Conservation (phyloP, 2,329 filamentous ascomycete species). For the Xylariaceae sp. region DNA sequence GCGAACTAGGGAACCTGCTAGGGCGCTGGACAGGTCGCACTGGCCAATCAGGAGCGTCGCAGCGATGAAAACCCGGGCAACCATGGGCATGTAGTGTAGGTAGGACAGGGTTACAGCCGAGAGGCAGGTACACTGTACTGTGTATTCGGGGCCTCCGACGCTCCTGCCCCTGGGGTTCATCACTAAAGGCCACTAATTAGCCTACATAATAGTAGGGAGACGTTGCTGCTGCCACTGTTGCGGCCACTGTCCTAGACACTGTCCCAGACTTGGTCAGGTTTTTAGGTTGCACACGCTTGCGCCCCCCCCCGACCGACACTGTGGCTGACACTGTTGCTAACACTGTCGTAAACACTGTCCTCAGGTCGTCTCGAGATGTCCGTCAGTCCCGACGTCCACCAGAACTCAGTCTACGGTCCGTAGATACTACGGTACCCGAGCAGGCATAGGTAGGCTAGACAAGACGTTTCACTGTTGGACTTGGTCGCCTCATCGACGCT, state of each 20-base stretch:
- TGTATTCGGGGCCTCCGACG: not conserved
- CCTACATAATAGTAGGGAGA: not conserved
- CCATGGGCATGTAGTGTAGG: not conserved
- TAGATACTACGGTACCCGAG: not conserved
- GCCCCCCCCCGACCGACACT: not conserved
- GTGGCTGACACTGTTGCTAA: not conserved
- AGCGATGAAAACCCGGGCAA: slow-evolving; percentile 21
- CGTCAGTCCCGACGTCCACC: not conserved
- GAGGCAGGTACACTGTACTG: not conserved
- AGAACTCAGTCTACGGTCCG: not conserved
- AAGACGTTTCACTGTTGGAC: not conserved
- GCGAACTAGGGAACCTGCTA: slow-evolving; percentile 15
- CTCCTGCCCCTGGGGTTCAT: no score
- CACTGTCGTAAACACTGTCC: not conserved
- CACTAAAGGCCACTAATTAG: not conserved
- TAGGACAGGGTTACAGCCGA: not conserved
- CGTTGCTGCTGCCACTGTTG: no score
- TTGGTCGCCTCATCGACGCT: not conserved
- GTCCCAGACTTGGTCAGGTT: not conserved
- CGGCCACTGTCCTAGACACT: not conserved
- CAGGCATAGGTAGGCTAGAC: not conserved
- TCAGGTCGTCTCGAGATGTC: not conserved
- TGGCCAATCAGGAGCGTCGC: slow-evolving; percentile 5
- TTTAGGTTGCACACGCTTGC: no score
- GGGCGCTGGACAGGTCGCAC: not conserved